Base-by-base conservation (phyloP, 371 early-diverging fungal genomes). In the Apophysomyces variabilis region DNA sequence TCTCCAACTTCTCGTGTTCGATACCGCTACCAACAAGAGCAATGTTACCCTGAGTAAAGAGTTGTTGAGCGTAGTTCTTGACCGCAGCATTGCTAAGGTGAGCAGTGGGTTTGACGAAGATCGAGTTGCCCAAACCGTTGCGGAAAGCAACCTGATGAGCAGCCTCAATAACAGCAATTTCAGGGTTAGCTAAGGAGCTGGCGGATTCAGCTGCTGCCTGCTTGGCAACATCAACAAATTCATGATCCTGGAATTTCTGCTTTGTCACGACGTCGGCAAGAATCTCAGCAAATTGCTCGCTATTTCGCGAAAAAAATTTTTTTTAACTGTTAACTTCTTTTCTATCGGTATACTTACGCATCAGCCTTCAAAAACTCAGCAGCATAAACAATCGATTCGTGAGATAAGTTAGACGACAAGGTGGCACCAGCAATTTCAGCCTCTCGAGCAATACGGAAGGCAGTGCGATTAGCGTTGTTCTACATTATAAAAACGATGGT, bases 111-210 rank as follows among this genome's bases (percentile, higher is more conserved):
- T 85, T 74, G 61, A 95, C 96, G 74, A 90, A 96, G 65, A 96
- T 80, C 32, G 97, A 89, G 92, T 97, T 96, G 62, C 97, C 99
- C 70, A 98, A 91, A 39, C 99, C 99, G 68, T 74, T 76, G 75
- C 97, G 94, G 93, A 96, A 98, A 50, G 97, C 97, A 44, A 89
- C 90, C 66, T 82, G 85, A 85, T 98, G 98, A 69, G 93, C 85
- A 43, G 87, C 86, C 72, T 97, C 96, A 35, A 93, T 66, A 57
- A 90, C 90, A 45, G 83, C 73, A 41, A 90, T 78, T 65, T 85
- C 85, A 57, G 95, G 85, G 75, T 87, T 84, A 39, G 87, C 67
- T 59, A 87, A 84, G 43, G 95, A 92, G 38, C 83, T 79, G 64
- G 83, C 71, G 38, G 91, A 77, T 82, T 96, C 95, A 54, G 82